Conservation (phyloP, 495 filamentous ascomycete genomes). For the Opeltia flavorubescens region DNA sequence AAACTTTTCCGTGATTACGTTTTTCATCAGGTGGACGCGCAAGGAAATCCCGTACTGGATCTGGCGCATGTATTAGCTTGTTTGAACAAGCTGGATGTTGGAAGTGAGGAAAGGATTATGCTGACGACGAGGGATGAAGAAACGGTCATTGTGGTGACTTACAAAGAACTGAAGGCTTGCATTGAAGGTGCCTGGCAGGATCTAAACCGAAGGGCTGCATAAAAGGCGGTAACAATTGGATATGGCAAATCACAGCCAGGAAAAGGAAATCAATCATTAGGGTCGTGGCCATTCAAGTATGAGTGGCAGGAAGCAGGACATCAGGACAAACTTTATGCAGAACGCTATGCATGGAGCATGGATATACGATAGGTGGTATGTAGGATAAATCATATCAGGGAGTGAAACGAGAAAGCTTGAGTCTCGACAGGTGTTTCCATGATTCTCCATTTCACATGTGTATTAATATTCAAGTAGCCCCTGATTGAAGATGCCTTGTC, state of each 20-base stretch:
- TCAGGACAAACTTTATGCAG: no score
- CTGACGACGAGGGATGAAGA: constrained; percentile 82
- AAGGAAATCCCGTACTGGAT: constrained; percentile 66
- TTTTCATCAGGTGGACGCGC: constrained; percentile 82
- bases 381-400: no score
- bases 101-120: constrained; percentile 70
- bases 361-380: no score
- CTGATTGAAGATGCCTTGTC: no score
- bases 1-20: constrained; percentile 95
- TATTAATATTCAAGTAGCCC: no score
- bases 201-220: constrained; percentile 22
- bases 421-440: no score
- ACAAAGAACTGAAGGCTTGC: constrained; percentile 72
- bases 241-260: background rate
- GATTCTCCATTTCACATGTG: no score
- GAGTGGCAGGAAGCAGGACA: no score
- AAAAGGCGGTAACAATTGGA: background rate
- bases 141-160: constrained; percentile 71
- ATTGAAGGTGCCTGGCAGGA: constrained; percentile 70
- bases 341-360: no score
- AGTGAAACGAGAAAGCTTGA: no score
- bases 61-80: constrained; percentile 71
- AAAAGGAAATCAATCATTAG: background rate
- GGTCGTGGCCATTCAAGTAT: no score
- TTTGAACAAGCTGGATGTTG: constrained; percentile 86